A percentile compares a stretch with the other conserved stretches of the same genome.
Evolutionary conservation across 805 yeast species (phyloP).

Genomic region (Hanseniaspora singularis): DNA sequence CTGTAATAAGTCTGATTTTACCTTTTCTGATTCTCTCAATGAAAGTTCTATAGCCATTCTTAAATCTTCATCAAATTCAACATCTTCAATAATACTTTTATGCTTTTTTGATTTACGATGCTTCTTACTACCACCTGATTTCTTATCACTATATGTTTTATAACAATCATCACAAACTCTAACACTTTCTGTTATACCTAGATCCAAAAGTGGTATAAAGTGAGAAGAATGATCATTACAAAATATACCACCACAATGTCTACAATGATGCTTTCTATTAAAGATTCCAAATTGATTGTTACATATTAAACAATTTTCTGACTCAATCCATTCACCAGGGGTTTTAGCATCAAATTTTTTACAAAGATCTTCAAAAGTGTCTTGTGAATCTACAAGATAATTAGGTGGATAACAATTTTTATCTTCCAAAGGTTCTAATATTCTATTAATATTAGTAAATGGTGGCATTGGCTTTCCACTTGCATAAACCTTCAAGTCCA

Average conservation of each 20-base stretch:
- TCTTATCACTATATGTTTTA: constrained; percentile 42
- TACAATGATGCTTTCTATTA: constrained; percentile 89
- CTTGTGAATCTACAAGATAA: constrained; percentile 3
- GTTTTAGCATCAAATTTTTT: constrained; percentile 73
- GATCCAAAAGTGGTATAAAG: constrained; percentile 55
- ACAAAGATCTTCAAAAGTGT: constrained; percentile 26
- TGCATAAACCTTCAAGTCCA: constrained; percentile 13
- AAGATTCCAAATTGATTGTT: constrained; percentile 66
- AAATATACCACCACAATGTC: constrained; percentile 93
- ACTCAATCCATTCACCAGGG: constrained; percentile 97
- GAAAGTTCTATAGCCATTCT: constrained; percentile 69
- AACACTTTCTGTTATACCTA: constrained; percentile 81
- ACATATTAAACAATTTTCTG: constrained; percentile 90
- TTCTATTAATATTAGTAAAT: constrained; percentile 7
- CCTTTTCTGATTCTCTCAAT: constrained; percentile 40
- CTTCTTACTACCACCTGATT: constrained; percentile 21
- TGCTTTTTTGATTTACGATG: constrained; percentile 19
- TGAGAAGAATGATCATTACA: constrained; percentile 78
- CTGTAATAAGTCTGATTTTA: constrained; percentile 16
- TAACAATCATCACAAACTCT: constrained; percentile 88
- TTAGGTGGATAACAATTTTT: constrained; percentile 6
- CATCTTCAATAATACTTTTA: constrained; percentile 22
- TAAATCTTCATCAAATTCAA: constrained; percentile 40
- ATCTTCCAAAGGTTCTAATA: constrained; percentile 14
- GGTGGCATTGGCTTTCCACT: constrained; percentile 12